phyloP scores from a whole-genome alignment of 2,329 filamentous ascomycete species.

The Beauveria sp. region DNA sequence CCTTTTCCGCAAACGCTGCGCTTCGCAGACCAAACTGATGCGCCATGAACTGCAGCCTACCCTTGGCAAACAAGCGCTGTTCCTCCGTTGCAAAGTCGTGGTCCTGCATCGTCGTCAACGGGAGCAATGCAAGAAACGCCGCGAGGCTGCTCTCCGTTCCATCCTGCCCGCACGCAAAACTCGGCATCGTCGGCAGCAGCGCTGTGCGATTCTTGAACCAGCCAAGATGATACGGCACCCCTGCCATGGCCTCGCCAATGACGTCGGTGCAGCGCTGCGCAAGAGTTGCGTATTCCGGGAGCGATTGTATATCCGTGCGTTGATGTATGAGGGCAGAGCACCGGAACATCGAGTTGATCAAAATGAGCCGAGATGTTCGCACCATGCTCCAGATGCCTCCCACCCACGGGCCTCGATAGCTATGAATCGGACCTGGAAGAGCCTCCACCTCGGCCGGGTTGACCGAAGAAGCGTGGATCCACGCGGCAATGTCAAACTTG shows the following conservation, averaged over 20 bases:
- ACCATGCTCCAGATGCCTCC: neutral
- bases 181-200: neutral
- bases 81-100: neutral
- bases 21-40: neutral
- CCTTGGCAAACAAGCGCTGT: neutral
- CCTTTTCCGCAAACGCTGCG: neutral
- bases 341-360: neutral
- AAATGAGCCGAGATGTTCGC: neutral
- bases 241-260: neutral
- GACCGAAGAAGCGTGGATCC: neutral
- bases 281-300: neutral
- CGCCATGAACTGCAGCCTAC: neutral
- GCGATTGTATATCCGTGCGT: neutral
- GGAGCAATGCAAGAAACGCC: neutral
- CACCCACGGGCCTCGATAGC: neutral
- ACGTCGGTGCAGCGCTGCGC: neutral
- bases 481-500: neutral
- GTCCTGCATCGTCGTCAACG: neutral
- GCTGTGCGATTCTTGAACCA: neutral
- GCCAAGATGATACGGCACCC: neutral
- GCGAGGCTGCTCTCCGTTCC: neutral
- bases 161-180: neutral
- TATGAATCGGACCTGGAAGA: neutral
- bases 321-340: neutral
- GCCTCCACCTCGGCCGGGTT: neutral